Percentiles rank a stretch among this genome's conserved stretches.
Conservation (phyloP, 768 basidiomycete species). For the Leucosporidium scottii region DNA sequence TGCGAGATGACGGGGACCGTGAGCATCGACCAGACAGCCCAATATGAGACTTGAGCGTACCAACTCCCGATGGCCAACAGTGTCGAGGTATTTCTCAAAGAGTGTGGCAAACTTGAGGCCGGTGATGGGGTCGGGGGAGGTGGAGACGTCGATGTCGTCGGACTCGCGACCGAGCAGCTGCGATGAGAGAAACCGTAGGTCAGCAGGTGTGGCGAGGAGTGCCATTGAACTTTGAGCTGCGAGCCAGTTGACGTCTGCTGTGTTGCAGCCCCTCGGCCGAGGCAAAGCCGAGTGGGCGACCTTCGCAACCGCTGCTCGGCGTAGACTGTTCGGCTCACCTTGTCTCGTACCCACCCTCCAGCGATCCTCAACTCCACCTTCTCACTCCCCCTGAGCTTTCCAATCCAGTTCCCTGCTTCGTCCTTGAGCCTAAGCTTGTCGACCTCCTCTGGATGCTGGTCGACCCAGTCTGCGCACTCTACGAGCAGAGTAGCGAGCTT, state of each 20-base stretch:
- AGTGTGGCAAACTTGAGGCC: slow-evolving; percentile 79
- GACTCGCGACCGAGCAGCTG: slow-evolving; percentile 71
- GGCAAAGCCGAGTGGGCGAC: background rate
- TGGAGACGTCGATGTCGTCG: slow-evolving; percentile 88
- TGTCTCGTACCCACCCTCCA: slow-evolving; percentile 98
- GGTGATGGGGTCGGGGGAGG: slow-evolving; percentile 65
- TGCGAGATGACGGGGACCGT: too few species aligned
- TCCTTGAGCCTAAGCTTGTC: slow-evolving; percentile 23
- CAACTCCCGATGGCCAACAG: slow-evolving; percentile 49
- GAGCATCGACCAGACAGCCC: too few species aligned
- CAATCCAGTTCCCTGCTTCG: slow-evolving; percentile 34
- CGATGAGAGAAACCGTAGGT: background rate
- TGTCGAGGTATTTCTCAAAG: slow-evolving; percentile 58
- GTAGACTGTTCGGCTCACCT: slow-evolving; percentile 53
- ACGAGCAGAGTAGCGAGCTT: slow-evolving; percentile 21
- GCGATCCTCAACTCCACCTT: slow-evolving; percentile 70
- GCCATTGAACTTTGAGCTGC: too few species aligned
- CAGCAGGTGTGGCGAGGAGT: too few species aligned
- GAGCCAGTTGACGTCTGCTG: too few species aligned
- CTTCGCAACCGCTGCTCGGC: too few species aligned
- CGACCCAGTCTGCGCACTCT: slow-evolving; percentile 30
- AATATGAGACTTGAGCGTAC: background rate
- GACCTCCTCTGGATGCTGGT: slow-evolving; percentile 11
- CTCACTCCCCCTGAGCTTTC: slow-evolving; percentile 53
- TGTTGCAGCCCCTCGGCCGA: too few species aligned